Conservation (phyloP, 441 rosid species). For the Pelargonium hybrid region DNA sequence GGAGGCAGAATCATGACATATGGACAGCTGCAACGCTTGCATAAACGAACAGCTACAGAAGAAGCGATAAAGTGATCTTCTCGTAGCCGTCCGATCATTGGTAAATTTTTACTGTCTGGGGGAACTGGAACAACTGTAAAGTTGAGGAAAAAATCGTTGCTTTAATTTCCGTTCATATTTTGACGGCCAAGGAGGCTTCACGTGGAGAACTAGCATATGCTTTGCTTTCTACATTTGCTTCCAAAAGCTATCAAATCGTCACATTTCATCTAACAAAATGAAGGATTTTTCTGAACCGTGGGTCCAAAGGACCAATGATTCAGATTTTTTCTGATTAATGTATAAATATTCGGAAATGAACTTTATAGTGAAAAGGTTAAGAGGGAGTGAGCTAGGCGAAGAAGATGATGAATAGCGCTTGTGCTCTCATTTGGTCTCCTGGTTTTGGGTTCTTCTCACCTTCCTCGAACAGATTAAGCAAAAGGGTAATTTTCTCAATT, state of each 20-base stretch:
- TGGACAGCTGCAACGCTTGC: neutral
- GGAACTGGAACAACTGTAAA: constrained; percentile 3
- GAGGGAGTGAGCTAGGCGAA: constrained; percentile 5
- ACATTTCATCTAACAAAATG: neutral
- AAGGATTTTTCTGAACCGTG: neutral
- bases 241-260: constrained; percentile 1
- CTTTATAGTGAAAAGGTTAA: neutral
- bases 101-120: neutral
- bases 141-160: neutral
- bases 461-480: constrained; percentile 16
- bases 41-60: neutral
- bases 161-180: neutral
- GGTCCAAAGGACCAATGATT: neutral
- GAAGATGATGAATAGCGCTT: constrained; percentile 25
- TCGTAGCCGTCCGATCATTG: neutral
- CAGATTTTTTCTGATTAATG: neutral
- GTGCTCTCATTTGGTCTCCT: constrained; percentile 13
- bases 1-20: too few species aligned
- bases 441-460: constrained; percentile 10
- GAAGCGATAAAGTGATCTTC: neutral
- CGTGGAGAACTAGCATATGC: constrained; percentile 9
- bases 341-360: neutral
- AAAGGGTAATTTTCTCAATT: constrained; percentile 15
- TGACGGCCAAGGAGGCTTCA: constrained; percentile 4
- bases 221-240: constrained; percentile 9